Conservation (phyloP, 139 green algal genomes). For the Chlamydomonas schloesseri region DNA sequence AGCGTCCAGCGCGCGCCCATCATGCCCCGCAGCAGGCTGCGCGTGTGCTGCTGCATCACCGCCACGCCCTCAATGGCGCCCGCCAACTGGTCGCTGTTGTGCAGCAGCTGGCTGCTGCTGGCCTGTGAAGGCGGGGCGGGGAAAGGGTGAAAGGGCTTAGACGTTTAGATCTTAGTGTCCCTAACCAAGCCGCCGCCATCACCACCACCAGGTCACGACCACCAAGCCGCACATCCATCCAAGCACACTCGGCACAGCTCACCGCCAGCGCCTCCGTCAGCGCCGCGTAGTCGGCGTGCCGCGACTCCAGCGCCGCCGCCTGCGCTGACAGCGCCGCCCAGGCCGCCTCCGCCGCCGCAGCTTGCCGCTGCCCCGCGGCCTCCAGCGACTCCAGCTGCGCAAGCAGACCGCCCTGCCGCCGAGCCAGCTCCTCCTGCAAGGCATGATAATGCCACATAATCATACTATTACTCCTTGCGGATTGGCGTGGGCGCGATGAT, state of each 20-base stretch:
- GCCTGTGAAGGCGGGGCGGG: too few relatives aligned
- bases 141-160: too few relatives aligned
- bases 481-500: too few relatives aligned
- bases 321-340: background rate
- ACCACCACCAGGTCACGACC: too few relatives aligned
- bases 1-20: constrained; percentile 26
- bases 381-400: background rate
- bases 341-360: background rate
- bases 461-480: too few relatives aligned
- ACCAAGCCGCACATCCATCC: too few relatives aligned
- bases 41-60: constrained; percentile 21
- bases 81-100: constrained; percentile 8
- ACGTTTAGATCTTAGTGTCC: too few relatives aligned
- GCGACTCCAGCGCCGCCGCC: background rate
- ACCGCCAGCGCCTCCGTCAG: background rate
- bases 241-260: too few relatives aligned
- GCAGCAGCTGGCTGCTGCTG: background rate
- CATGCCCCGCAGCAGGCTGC: background rate
- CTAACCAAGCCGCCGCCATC: too few relatives aligned
- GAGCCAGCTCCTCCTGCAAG: constrained; percentile 21
- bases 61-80: constrained; percentile 8
- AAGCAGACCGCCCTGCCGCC: background rate
- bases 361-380: background rate
- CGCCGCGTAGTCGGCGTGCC: constrained; percentile 1
- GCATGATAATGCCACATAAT: too few relatives aligned